These are phyloP conservation scores for Periconia sp. DNA, from an alignment of 2,329 filamentous ascomycete genomes.

Conservation along the genomic window DNA sequence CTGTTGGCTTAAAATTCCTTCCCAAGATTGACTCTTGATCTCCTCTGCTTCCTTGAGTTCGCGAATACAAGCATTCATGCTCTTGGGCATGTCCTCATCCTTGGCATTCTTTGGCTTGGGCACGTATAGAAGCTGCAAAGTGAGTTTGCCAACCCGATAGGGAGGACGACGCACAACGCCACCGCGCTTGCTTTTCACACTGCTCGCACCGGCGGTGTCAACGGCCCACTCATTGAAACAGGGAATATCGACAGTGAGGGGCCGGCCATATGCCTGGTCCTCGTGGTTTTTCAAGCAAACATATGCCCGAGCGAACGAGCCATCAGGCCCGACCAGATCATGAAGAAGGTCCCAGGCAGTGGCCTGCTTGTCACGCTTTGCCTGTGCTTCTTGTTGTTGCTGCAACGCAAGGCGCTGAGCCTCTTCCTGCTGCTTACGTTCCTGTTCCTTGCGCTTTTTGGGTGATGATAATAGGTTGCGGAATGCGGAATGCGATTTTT, in stretches of 20 bases:
- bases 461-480: constrained; percentile 83
- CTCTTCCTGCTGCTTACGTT: constrained; percentile 80
- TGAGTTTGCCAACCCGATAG: constrained; percentile 95
- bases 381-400: constrained; percentile 45
- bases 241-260: constrained; percentile 82
- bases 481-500: constrained; percentile 75
- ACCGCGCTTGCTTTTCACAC: constrained; percentile 87
- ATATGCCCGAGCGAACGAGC: constrained; percentile 92
- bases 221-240: constrained; percentile 99
- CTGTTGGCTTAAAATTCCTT: constrained; percentile 92
- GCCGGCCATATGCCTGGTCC: constrained; percentile 81
- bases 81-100: constrained; percentile 98
- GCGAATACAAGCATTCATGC: constrained; percentile 93
- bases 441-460: constrained; percentile 94
- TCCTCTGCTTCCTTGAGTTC: constrained; percentile 91
- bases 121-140: constrained; percentile 91
- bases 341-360: constrained; percentile 86
- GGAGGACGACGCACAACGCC: constrained; percentile 78
- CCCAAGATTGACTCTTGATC: constrained; percentile 74
- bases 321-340: constrained; percentile 83
- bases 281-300: constrained; percentile 94
- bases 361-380: constrained; percentile 63
- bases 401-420: constrained; percentile 66
- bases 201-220: constrained; percentile 77
- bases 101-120: constrained; percentile 83